phyloP scores from a whole-genome alignment of 495 filamentous ascomycete species.

The Parachaetomium inaequale region DNA sequence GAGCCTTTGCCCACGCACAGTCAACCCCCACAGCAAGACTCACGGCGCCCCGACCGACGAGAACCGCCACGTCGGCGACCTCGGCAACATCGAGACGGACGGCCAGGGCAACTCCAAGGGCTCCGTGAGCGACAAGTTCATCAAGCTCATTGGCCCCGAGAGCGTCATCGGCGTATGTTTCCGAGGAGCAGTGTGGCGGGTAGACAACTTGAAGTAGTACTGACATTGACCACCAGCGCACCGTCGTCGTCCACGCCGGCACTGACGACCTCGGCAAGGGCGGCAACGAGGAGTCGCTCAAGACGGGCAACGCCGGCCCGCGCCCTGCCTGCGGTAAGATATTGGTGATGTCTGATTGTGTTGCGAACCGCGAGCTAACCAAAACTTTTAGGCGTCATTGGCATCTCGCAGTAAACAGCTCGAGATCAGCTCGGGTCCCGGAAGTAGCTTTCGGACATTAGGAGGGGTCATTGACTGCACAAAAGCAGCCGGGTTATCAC shows the following conservation, averaged over 20 bases:
- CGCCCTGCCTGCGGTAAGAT: slow-evolving; percentile 81
- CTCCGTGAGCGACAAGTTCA: slow-evolving; percentile 65
- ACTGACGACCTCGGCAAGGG: slow-evolving; percentile 95
- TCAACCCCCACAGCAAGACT: slow-evolving; percentile 90
- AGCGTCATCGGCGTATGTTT: slow-evolving; percentile 85
- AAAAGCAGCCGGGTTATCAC: not conserved
- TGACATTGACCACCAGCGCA: slow-evolving; percentile 58
- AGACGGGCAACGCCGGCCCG: slow-evolving; percentile 90
- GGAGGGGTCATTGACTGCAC: not conserved
- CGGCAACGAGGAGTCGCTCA: slow-evolving; percentile 86
- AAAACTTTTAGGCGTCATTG: slow-evolving; percentile 68
- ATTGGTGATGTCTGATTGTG: slow-evolving; percentile 32
- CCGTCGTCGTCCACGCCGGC: slow-evolving; percentile 88
- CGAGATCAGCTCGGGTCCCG: not conserved
- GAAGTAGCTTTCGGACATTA: not conserved
- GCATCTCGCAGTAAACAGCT: slow-evolving; percentile 61
- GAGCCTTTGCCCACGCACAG: slow-evolving; percentile 49
- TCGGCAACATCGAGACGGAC: slow-evolving; percentile 96
- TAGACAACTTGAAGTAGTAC: slow-evolving; percentile 15
- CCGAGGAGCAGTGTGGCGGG: slow-evolving; percentile 8
- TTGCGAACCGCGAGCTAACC: slow-evolving; percentile 13
- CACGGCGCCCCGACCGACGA: slow-evolving; percentile 84
- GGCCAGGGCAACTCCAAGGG: slow-evolving; percentile 82
- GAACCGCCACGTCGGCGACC: slow-evolving; percentile 90
- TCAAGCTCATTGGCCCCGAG: slow-evolving; percentile 94